Base-by-base conservation (phyloP, 768 basidiomycete genomes). In the Brasilioporus rufonigricans region DNA sequence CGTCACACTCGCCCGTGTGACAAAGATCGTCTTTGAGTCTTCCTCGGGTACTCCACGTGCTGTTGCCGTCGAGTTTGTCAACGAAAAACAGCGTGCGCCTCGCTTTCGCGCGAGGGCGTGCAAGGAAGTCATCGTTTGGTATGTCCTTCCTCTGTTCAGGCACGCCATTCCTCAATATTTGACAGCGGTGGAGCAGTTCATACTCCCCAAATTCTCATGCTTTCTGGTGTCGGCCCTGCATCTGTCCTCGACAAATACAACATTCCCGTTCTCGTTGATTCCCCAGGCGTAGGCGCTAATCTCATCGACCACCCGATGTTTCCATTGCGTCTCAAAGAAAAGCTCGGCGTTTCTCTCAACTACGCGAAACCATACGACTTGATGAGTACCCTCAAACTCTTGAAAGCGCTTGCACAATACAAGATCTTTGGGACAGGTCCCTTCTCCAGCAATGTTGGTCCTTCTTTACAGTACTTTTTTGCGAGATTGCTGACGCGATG, bases 151-250 rank as follows among this genome's bases (percentile, higher is more conserved):
- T 14, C 12, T 13, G 2, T 27, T 12, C 18, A 31, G 23, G 4
- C 14, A 2, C 19, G 12, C 14, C 16, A 14, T 41, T 10, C 13
- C 19, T 50, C 39, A 60, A 40, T 19, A 0, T 19, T 32, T 12
- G 44, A 39, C 31, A 87, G 85, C 13, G 84, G 79, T 29, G 85
- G 85, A 0, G 78, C 85, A 3, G 66, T 88, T 8, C 84, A 88
- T 59, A 79, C 84, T 7, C 86, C 86, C 4, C 71, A 87, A 74
- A 79, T 89, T 48, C 75, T 89, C 14, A 78, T 87, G 77, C 76
- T 89, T 18, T 89, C 87, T 18, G 92, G 92, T 12, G 73, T 94
- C 44, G 92, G 91, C 3, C 87, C 89, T 33, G 76, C 77, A 2
- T 73, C 74, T 1, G 76, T 87, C 13, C 75, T 93, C 35, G 59